Percentiles rank a stretch among this genome's conserved stretches.
These are phyloP conservation scores for Microsporum canis DNA, from an alignment of 2,329 filamentous ascomycete genomes.

Conservation along the genomic window DNA sequence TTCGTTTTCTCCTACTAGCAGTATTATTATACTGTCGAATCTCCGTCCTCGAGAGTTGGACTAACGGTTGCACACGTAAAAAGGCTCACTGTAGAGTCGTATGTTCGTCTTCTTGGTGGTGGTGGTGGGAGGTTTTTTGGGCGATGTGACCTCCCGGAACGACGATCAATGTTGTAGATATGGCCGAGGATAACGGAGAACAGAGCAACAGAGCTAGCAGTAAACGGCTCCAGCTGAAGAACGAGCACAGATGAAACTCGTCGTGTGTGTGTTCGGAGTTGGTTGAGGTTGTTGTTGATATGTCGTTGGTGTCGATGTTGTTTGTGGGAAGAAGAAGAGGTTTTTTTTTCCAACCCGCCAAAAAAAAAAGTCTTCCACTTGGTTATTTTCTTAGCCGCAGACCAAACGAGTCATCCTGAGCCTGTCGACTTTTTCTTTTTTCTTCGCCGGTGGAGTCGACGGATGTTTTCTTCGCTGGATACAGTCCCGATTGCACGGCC, in stretches of 20 bases:
- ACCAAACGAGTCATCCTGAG: neutral
- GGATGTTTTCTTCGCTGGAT: neutral
- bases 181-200: slow-evolving; percentile 1
- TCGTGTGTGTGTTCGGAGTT: neutral
- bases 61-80: neutral
- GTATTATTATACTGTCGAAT: too few relatives aligned
- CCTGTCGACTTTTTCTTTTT: neutral
- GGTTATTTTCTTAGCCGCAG: neutral
- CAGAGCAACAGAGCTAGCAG: neutral
- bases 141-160: neutral
- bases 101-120: neutral
- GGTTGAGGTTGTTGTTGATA: neutral
- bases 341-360: neutral
- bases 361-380: neutral
- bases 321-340: neutral
- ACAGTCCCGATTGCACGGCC: neutral
- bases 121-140: neutral
- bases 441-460: neutral
- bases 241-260: neutral
- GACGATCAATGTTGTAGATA: neutral
- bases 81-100: neutral
- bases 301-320: neutral
- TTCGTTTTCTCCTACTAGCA: neutral
- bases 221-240: neutral
- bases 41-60: neutral